phyloP scores from a whole-genome alignment of 305 asterid genomes.

The Fraxinus baroniana region DNA sequence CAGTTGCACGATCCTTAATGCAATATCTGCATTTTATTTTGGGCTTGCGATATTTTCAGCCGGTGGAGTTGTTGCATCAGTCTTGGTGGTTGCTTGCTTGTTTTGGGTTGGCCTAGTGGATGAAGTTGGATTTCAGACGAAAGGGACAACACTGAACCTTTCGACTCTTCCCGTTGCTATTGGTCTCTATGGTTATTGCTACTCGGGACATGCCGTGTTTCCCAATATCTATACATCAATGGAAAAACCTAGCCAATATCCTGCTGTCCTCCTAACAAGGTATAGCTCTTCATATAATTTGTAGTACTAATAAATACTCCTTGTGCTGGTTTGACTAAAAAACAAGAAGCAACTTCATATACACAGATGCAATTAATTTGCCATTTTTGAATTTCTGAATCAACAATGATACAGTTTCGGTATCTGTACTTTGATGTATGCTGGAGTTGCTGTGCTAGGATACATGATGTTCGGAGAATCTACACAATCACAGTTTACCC shows the following conservation, averaged over 20 bases:
- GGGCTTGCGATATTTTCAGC: conserved; percentile 41
- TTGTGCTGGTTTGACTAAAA: not conserved
- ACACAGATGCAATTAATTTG: not conserved
- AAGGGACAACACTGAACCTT: conserved; percentile 56
- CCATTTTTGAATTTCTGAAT: not conserved
- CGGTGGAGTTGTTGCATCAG: conserved; percentile 91
- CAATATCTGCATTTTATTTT: not conserved
- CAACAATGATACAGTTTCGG: conserved; percentile 53
- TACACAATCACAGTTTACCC: conserved; percentile 81
- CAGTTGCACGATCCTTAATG: not conserved
- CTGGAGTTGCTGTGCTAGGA: conserved; percentile 75
- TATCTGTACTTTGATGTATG: conserved; percentile 67
- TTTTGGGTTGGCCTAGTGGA: conserved; percentile 90
- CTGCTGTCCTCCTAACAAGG: conserved; percentile 76
- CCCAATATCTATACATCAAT: conserved; percentile 87
- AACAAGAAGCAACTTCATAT: not conserved
- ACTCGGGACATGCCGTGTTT: conserved; percentile 89
- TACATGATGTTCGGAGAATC: conserved; percentile 81
- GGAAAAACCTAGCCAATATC: conserved; percentile 74
- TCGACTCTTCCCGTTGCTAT: conserved; percentile 87
- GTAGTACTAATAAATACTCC: not conserved
- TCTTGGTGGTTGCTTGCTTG: conserved; percentile 76
- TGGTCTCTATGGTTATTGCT: conserved; percentile 91
- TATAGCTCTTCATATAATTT: conserved; percentile 4
- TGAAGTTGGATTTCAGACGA: conserved; percentile 51